Evolutionary conservation across 2,329 filamentous ascomycete genomes (phyloP).

Genomic region (Exserohilum rostratum): DNA sequence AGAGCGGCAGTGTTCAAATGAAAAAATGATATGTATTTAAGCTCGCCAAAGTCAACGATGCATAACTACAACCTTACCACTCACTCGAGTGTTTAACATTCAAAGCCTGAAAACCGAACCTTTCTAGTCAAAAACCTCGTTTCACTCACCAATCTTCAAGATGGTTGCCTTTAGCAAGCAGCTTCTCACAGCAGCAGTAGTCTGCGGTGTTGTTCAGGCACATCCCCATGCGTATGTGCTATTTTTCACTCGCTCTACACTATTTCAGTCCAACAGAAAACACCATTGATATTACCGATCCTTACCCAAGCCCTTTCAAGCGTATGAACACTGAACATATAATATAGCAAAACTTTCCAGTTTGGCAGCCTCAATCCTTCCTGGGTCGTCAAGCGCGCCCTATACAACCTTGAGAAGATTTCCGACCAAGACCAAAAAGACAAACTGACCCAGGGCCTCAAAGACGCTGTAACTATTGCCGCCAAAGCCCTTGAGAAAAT

Average conservation of each 20-base stretch:
- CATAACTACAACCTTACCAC: not conserved
- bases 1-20: not conserved
- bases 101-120: too few relatives aligned
- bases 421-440: constrained; percentile 11
- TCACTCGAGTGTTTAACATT: too few relatives aligned
- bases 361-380: constrained; percentile 4
- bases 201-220: not conserved
- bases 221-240: not conserved
- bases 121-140: not conserved
- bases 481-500: constrained; percentile 16
- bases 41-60: not conserved
- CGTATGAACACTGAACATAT: too few relatives aligned
- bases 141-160: not conserved
- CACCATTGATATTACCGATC: too few relatives aligned
- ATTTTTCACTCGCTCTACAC: too few relatives aligned
- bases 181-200: not conserved
- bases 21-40: not conserved
- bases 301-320: too few relatives aligned
- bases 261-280: not conserved
- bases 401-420: constrained; percentile 9
- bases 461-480: constrained; percentile 14
- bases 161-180: not conserved
- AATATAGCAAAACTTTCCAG: constrained; percentile 1
- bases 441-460: constrained; percentile 14
- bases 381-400: constrained; percentile 8